phyloP scores from a whole-genome alignment of 495 filamentous ascomycete species.

The Chaetomium fimeti region DNA sequence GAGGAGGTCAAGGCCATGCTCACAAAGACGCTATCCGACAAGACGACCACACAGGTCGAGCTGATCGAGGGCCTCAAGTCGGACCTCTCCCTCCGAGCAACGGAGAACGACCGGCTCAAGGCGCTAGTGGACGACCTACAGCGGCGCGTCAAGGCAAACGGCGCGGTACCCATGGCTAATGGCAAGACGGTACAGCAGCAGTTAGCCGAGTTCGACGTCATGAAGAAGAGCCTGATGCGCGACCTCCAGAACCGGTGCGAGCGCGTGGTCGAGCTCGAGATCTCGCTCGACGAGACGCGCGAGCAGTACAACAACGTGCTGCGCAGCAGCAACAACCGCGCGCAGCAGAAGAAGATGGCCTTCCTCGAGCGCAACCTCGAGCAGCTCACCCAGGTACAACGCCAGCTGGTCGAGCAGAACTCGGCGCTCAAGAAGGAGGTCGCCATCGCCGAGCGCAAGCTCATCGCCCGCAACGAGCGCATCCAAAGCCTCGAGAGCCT shows the following conservation, averaged over 20 bases:
- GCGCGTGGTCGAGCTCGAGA: slow-evolving; percentile 95
- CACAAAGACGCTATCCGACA: slow-evolving; percentile 69
- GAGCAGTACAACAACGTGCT: slow-evolving; percentile 99
- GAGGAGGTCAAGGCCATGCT: slow-evolving; percentile 79
- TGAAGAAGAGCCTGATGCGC: slow-evolving; percentile 99
- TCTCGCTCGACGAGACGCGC: slow-evolving; percentile 90
- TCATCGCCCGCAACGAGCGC: slow-evolving; percentile 93
- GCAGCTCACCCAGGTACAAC: slow-evolving; percentile 93
- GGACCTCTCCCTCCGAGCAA: slow-evolving; percentile 66
- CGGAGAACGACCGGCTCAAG: slow-evolving; percentile 75
- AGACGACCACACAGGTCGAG: slow-evolving; percentile 67
- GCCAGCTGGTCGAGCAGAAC: slow-evolving; percentile 97
- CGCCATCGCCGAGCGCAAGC: slow-evolving; percentile 94
- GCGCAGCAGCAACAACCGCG: slow-evolving; percentile 90
- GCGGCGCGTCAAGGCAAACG: slow-evolving; percentile 60
- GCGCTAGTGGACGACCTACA: slow-evolving; percentile 73
- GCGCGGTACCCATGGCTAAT: slow-evolving; percentile 56
- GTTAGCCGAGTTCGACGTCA: slow-evolving; percentile 95
- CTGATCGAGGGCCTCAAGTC: slow-evolving; percentile 68
- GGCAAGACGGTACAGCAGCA: slow-evolving; percentile 97
- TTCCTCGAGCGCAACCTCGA: slow-evolving; percentile 98
- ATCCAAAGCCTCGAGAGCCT: slow-evolving; percentile 88
- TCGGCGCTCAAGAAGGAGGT: slow-evolving; percentile 96
- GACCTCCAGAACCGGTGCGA: slow-evolving; percentile 98
- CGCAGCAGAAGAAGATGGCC: slow-evolving; percentile 99